Evolutionary conservation across 2,329 filamentous ascomycete genomes (phyloP), one percentile per base, ranked within the genome.

Genomic region (Verticillium zaregamsianum): DNA sequence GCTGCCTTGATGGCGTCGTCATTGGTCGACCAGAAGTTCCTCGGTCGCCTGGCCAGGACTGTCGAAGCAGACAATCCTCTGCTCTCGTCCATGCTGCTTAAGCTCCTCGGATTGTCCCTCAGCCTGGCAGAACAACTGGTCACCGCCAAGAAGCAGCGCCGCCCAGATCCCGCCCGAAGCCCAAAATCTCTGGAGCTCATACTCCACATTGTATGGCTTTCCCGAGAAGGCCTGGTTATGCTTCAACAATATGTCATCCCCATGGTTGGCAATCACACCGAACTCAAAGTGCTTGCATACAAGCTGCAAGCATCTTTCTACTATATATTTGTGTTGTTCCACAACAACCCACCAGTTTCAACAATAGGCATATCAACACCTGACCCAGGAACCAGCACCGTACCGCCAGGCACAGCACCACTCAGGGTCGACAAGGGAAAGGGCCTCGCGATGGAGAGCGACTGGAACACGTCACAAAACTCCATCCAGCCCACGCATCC

Each of bases 21-120:
- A 64, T 92, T 97, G 78, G 92, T 98, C 65, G 95, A 99, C 76
- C 93, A 97, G 79, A 99, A 98, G 79, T 97, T 96, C 77, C 84
- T 99, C 71, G 93, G 92, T 78, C 89, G 88, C 72, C 89, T 97
- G 73, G 94, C 95, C 73, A 90, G 89, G 76, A 84, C 88, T 64
- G 93, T 92, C 68, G 88, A 89, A 72, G 80, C 85, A 63, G 88
- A 91, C 68, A 95, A 94, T 71, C 88, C 91, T 3, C 82, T 93
- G 20, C 85, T 98, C 55, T 91, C 91, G 8, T 85, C 85, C 23
- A 93, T 92, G 73, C 85, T 99, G 56, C 97, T 93, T 77, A 95
- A 95, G 75, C 89, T 98, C 49, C 84, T 98, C 12, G 95, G 95
- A 1, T 83, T 98, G 15, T 97, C 94, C 3, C 89, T 96, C 63